Conservation (phyloP, 306 rosid genomes). For the Lathyrus oleraceus region DNA sequence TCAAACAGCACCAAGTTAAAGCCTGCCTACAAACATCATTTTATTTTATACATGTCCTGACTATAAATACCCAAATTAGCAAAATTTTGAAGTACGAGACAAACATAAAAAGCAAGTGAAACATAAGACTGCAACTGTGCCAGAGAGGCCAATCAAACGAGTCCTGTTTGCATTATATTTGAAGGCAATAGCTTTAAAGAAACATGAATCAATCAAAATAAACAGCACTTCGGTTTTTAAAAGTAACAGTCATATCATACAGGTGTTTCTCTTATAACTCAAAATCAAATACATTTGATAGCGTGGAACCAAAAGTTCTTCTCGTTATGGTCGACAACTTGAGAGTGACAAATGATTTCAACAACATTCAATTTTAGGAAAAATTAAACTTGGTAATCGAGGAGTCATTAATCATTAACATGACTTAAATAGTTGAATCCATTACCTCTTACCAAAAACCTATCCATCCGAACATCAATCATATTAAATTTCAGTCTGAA, state of each 20-base stretch:
- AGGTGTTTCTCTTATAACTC: neutral
- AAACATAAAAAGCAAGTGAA: constrained; percentile 32
- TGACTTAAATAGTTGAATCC: neutral
- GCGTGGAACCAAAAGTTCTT: neutral
- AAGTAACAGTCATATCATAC: constrained; percentile 4
- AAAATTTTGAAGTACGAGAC: constrained; percentile 18
- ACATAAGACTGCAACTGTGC: constrained; percentile 18
- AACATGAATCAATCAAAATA: constrained; percentile 1
- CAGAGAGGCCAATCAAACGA: constrained; percentile 14
- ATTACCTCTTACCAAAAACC: neutral
- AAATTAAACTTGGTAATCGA: neutral
- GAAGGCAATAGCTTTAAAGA: constrained; percentile 5
- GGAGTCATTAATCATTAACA: neutral
- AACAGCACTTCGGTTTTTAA: constrained; percentile 11
- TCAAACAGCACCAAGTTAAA: constrained; percentile 19
- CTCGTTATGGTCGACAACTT: neutral
- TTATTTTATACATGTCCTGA: constrained; percentile 13
- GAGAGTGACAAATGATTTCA: neutral
- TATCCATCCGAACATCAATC: neutral
- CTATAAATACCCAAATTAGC: constrained; percentile 13
- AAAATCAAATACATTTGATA: neutral
- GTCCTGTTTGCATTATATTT: neutral
- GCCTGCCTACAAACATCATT: constrained; percentile 10
- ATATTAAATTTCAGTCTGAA: neutral
- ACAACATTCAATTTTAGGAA: neutral